Percentiles rank a stretch among this genome's conserved stretches.
Conservation (phyloP, 208 protist genomes). For the Trypanosoma scelopori region DNA sequence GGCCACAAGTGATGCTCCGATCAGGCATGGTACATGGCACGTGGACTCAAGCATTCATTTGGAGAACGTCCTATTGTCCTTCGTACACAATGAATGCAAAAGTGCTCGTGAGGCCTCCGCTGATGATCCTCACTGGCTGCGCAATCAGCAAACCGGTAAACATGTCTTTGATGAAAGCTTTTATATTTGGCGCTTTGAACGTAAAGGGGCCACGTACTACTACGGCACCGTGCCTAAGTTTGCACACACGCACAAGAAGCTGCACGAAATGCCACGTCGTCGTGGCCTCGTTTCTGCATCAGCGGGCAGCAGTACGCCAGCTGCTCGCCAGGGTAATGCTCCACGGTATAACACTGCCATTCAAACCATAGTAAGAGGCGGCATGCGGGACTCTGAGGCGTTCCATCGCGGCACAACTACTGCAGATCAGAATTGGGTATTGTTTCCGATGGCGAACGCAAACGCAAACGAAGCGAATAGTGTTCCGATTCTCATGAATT, state of each 20-base stretch:
- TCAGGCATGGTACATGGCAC: conserved; percentile 36
- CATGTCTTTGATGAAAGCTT: conserved; percentile 51
- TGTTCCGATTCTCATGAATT: neutral
- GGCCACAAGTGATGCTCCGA: neutral
- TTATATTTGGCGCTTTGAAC: conserved; percentile 65
- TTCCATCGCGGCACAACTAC: too few relatives aligned
- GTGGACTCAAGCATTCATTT: conserved; percentile 41
- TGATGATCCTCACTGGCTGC: conserved; percentile 53
- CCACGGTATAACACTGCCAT: neutral
- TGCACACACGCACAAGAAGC: conserved; percentile 41
- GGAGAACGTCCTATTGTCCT: conserved; percentile 62
- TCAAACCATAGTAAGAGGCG: neutral
- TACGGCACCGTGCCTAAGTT: conserved; percentile 80
- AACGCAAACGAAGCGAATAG: too few relatives aligned
- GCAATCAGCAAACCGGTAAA: conserved; percentile 29
- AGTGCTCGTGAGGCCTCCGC: conserved; percentile 51
- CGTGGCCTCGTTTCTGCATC: neutral
- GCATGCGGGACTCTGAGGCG: too few relatives aligned
- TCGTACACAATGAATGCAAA: conserved; percentile 74
- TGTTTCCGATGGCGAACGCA: too few relatives aligned
- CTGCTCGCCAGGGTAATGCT: too few relatives aligned
- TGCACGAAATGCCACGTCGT: neutral
- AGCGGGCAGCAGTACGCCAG: neutral
- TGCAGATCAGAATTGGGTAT: too few relatives aligned
- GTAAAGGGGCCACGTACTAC: conserved; percentile 44